A percentile compares a stretch with the other conserved stretches of the same genome.
phyloP scores from a whole-genome alignment of 345 rosid genomes.

The Hibiscus mutabilis region DNA sequence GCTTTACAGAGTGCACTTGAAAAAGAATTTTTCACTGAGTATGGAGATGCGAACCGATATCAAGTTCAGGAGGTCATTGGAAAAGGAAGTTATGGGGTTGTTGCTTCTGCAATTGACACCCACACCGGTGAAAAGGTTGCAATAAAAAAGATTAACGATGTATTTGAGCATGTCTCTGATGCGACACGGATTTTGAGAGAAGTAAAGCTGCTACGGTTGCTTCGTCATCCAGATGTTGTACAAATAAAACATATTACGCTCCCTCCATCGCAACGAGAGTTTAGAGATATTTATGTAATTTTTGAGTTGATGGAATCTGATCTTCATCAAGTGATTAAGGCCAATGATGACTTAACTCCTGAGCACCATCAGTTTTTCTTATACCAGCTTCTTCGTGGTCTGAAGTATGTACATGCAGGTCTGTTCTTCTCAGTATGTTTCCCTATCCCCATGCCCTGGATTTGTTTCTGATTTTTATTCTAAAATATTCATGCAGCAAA shows the following conservation, averaged over 20 bases:
- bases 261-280: constrained; percentile 95
- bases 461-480: constrained; percentile 8
- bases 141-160: constrained; percentile 91
- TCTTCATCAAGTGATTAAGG: constrained; percentile 94
- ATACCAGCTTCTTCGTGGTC: constrained; percentile 96
- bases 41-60: constrained; percentile 89
- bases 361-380: constrained; percentile 95
- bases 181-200: constrained; percentile 95
- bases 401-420: constrained; percentile 92
- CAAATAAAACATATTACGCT: constrained; percentile 95
- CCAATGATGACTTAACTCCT: constrained; percentile 92
- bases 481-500: constrained; percentile 50
- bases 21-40: constrained; percentile 88
- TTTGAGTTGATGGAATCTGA: constrained; percentile 99
- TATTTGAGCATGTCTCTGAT: constrained; percentile 96
- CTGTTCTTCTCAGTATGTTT: constrained; percentile 14
- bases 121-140: constrained; percentile 89
- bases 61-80: constrained; percentile 92
- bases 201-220: constrained; percentile 87
- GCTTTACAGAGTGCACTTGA: constrained; percentile 46
- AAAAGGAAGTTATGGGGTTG: constrained; percentile 98
- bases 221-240: constrained; percentile 91
- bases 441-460: neutral
- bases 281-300: constrained; percentile 86
- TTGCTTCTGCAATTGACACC: constrained; percentile 79